Evolutionary conservation across 2,329 filamentous ascomycete genomes (phyloP).

Genomic region (Cryphonectria japonica): DNA sequence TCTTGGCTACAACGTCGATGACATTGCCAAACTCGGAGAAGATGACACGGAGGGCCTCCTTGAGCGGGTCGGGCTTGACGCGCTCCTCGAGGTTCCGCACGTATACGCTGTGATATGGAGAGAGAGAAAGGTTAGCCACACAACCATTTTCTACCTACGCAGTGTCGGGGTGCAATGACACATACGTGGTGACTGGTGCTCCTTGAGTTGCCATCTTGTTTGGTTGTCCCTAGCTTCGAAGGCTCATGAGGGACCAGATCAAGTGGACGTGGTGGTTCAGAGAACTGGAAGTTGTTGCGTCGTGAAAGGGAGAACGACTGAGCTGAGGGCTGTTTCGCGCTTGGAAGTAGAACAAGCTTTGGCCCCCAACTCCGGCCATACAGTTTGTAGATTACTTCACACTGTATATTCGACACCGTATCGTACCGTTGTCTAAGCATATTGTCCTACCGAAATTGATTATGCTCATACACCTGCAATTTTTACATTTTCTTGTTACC

Average conservation of each 20-base stretch:
- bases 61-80: conserved; percentile 79
- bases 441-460: too few relatives aligned
- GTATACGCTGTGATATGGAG: conserved; percentile 57
- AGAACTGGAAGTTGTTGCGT: neutral
- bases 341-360: neutral
- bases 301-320: neutral
- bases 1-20: conserved; percentile 72
- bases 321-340: neutral
- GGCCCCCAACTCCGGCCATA: neutral
- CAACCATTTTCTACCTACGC: conserved; percentile 35
- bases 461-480: neutral
- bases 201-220: conserved; percentile 42
- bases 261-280: neutral
- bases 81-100: conserved; percentile 90
- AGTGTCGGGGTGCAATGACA: conserved; percentile 75
- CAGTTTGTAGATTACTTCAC: neutral
- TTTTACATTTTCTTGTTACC: too few relatives aligned
- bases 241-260: neutral
- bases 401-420: neutral
- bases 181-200: conserved; percentile 67
- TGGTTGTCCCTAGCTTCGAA: neutral
- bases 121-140: conserved; percentile 41
- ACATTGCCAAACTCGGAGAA: conserved; percentile 88
- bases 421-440: neutral
- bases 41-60: conserved; percentile 72